A percentile compares a stretch with the other conserved stretches of the same genome.
phyloP scores from a whole-genome alignment of 208 protist genomes.

The Leishmania aethiopica region DNA sequence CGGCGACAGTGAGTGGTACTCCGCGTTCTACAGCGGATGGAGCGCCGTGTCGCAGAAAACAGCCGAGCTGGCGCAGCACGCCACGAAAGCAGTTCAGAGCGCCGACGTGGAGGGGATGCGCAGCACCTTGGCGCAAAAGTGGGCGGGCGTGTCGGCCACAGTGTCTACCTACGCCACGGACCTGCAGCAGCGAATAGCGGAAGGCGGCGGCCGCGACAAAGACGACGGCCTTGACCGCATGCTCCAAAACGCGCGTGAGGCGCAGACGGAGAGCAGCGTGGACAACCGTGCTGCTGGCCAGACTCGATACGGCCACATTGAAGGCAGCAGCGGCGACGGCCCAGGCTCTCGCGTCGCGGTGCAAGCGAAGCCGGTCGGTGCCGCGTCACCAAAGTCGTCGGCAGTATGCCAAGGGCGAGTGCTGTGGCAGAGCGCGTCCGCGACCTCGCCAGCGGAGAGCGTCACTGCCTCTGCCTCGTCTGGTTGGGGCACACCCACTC shows the following conservation, averaged over 20 bases:
- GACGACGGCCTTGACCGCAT: slow-evolving; percentile 54
- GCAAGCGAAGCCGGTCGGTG: neutral
- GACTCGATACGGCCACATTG: slow-evolving; percentile 32
- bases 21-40: slow-evolving; percentile 59
- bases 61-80: slow-evolving; percentile 61
- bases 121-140: slow-evolving; percentile 49
- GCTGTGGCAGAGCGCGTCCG: neutral
- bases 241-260: slow-evolving; percentile 45
- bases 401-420: slow-evolving; percentile 23
- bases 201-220: slow-evolving; percentile 15
- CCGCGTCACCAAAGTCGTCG: neutral
- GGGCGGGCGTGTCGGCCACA: slow-evolving; percentile 46
- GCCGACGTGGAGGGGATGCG: slow-evolving; percentile 67
- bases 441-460: neutral
- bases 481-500: neutral
- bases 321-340: slow-evolving; percentile 9
- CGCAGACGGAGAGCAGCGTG: slow-evolving; percentile 22
- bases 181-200: slow-evolving; percentile 43
- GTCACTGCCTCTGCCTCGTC: neutral
- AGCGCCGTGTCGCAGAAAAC: slow-evolving; percentile 65
- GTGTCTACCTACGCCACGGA: slow-evolving; percentile 53
- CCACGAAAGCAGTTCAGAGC: slow-evolving; percentile 53
- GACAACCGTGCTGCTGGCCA: slow-evolving; percentile 1
- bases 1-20: slow-evolving; percentile 55
- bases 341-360: neutral